Evolutionary conservation across 2,329 filamentous ascomycete species (phyloP), one percentile per base, ranked within the genome.

Genomic region (Xylaria digitata): DNA sequence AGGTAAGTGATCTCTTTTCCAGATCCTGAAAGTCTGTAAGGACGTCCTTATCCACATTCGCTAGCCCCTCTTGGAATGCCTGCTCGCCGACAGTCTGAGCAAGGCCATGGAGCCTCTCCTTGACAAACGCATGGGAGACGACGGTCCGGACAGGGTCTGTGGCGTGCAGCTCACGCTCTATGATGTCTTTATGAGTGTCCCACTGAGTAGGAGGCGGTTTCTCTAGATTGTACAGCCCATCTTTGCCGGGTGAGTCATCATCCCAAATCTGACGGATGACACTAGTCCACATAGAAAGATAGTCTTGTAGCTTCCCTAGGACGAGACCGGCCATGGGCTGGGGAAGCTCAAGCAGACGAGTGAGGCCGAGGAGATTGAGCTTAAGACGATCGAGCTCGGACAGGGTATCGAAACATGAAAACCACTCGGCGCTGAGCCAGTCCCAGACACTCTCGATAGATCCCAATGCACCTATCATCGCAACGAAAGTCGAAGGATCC

Each of bases 31-130:
- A 95, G n/a, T 84, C 86, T 11, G 82, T 82, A 68, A 95, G 73
- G 17, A 94, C 86, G 66, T 94, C 89, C 71, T 84, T 85, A 77
- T 96, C 92, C 30, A 96, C 91, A 69, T 94, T 92, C n/a, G 84
- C 84, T 15, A 89, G 79, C 87, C 90, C 94, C 62, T 87, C 84
- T 75, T 90, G 84, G 76, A 96, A 95, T 2, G 76, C 80, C 56
- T 86, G 82, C 72, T 90, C 86, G 1, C 92, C 92, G 3, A 83
- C 83, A 3, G 83, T 80, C 57, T 81, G 80, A 21, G 94, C 85
- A 5, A 90, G 80, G 15, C 83, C 81, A 63, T 86, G 82, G 40
- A 96, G 75, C 60, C 88, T 85, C 68, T 87, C 83, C 72, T 85
- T 84, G 2, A 94, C 84, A 76, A 91, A 94, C 0, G 82, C 79